Conservation (phyloP, 2,329 filamentous ascomycete genomes). For the Penicillium sp. region DNA sequence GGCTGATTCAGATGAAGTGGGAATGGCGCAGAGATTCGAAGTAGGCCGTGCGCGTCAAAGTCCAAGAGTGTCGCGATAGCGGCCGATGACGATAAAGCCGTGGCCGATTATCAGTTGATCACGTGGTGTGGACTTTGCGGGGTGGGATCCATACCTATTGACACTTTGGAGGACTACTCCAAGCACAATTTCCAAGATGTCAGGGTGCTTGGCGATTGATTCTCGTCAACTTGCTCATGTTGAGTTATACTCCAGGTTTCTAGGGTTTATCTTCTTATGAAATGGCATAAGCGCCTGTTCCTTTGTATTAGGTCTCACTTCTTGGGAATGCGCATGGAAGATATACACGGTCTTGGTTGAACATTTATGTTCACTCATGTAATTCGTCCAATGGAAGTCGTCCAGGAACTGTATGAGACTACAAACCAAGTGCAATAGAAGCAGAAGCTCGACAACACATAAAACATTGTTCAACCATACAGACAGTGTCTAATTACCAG, state of each 20-base stretch:
- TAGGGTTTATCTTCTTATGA: neutral
- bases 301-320: no score
- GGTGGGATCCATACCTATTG: no score
- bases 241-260: no score
- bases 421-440: neutral
- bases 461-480: neutral
- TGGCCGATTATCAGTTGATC: slow-evolving; percentile 16
- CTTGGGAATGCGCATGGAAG: no score
- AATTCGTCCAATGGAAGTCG: no score
- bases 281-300: no score
- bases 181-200: neutral
- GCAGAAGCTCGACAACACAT: accelerated
- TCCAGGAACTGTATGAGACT: no score
- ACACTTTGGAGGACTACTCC: no score
- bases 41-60: slow-evolving; percentile 4
- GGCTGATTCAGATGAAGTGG: neutral
- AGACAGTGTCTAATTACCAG: neutral
- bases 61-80: slow-evolving; percentile 16
- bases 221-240: no score
- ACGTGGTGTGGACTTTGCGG: slow-evolving; percentile 14
- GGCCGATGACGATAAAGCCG: slow-evolving; percentile 14
- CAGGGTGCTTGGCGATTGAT: neutral
- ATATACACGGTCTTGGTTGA: neutral
- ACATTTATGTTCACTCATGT: no score
- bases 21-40: neutral